Base-by-base conservation (phyloP, 2,329 filamentous ascomycete genomes). In the Scytalidium lignicola region DNA sequence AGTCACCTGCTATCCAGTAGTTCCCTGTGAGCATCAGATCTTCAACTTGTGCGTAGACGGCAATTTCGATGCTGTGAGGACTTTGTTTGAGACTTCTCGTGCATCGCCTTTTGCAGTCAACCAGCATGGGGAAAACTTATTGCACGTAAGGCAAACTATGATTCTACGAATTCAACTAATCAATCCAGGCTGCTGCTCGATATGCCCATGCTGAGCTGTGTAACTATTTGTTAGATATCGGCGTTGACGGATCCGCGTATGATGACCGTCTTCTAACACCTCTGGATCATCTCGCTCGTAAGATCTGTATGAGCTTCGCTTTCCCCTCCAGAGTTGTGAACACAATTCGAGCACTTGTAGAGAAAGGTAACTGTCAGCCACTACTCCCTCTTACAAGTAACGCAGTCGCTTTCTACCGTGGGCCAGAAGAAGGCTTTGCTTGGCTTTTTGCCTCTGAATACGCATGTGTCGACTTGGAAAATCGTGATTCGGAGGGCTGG, bases 361-460 rank as follows among this genome's bases (percentile, higher is more conserved):
- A 53, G 21, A 21, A 41, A 37, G 40, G 43, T 5, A 26, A n/a
- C n/a, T 53, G 48, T 17, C 48, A 53, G 28, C 48, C 51, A 17
- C 18, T 53, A 10, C 18, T 51, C 12, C 48, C 48, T 10, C 21
- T 50, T 3, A 53, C 48, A 7, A 53, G 48, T 18, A 53, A 53
- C 46, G 41, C 51, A 0, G 46, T 53, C 6, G 19, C 44, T 12
- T 49, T 46, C 17, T 53, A 53, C 28, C 32, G 29, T 8, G 51
- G 51, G 7, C 51, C 51, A 1, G 48, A 53, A 40, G 48, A 53
- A 32, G 51, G 51, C 1, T 53, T 53, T 41, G 48, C 51, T 12
- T 53, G 48, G 51, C 28, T 53, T 5, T 53, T 51, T 19, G 20
- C 43, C 9, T 46, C 51, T 13, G 45, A 53, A 47, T 53, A 53